Evolutionary conservation across 108 stramenopile genomes (phyloP).

Genomic region (Cafeteria roenbergensis): DNA sequence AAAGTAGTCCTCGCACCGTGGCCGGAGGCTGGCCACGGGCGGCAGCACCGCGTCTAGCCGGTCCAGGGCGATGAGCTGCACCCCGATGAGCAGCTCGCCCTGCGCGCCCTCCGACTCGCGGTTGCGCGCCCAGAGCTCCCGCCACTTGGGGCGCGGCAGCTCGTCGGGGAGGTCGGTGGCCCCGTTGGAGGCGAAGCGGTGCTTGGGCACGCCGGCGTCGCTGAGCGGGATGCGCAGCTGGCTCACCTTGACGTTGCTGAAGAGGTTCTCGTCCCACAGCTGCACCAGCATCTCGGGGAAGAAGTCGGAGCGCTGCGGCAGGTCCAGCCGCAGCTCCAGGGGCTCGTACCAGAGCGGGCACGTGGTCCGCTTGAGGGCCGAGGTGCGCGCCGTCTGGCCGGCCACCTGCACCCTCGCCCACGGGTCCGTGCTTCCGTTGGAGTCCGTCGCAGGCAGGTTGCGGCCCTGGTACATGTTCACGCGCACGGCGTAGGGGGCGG

Average conservation of each 20-base stretch:
- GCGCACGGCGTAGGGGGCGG: conserved; percentile 23
- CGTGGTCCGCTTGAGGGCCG: conserved; percentile 16
- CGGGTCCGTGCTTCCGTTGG: conserved; percentile 46
- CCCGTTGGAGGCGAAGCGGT: too few species aligned
- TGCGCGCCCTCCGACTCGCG: conserved; percentile 19
- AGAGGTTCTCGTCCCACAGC: conserved; percentile 28
- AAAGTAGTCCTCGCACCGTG: conserved; percentile 16
- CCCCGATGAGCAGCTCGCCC: conserved; percentile 32
- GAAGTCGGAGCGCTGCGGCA: conserved; percentile 20
- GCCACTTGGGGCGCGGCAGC: conserved; percentile 32
- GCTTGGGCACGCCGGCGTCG: too few species aligned
- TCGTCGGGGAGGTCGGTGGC: too few species aligned
- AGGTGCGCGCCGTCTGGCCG: conserved; percentile 20
- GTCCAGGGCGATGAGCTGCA: conserved; percentile 27
- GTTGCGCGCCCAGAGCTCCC: conserved; percentile 17
- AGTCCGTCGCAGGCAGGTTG: conserved; percentile 40
- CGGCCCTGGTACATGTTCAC: conserved; percentile 39
- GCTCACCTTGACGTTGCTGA: conserved; percentile 16
- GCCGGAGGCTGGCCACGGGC: conserved; percentile 15
- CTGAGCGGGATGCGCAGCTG: background rate
- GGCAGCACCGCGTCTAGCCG: background rate
- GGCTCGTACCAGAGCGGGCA: conserved; percentile 45
- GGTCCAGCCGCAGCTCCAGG: conserved; percentile 17
- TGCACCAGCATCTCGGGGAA: conserved; percentile 28
- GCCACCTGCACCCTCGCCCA: conserved; percentile 37